phyloP scores from a whole-genome alignment of 441 rosid genomes.

The Lepidium campestre region DNA sequence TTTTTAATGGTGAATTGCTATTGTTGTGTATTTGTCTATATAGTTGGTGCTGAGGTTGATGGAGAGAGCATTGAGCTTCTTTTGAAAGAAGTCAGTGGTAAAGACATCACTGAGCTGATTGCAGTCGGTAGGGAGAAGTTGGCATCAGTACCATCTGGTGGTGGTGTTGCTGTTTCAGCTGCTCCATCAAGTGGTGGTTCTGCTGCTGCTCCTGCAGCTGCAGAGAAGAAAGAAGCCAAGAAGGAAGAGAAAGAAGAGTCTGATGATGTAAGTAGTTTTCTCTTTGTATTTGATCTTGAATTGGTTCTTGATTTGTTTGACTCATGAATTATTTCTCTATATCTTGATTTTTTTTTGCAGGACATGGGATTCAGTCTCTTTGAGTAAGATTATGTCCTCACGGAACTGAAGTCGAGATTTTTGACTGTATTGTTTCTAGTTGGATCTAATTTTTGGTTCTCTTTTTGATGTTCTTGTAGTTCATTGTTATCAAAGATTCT shows the following conservation, averaged over 20 bases:
- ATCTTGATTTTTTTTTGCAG: constrained; percentile 31
- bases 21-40: constrained; percentile 2
- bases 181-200: constrained; percentile 35
- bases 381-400: constrained; percentile 28
- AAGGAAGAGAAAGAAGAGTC: constrained; percentile 81
- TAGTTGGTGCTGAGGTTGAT: constrained; percentile 85
- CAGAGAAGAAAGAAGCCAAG: constrained; percentile 72
- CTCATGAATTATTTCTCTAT: not conserved
- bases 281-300: not conserved
- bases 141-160: constrained; percentile 84
- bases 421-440: too few species aligned
- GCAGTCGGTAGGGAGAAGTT: constrained; percentile 80
- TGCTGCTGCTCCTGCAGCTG: constrained; percentile 43
- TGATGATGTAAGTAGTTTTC: constrained; percentile 54
- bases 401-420: not conserved
- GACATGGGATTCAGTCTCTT: constrained; percentile 71
- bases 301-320: not conserved
- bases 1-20: not conserved
- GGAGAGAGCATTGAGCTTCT: constrained; percentile 62
- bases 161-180: constrained; percentile 53
- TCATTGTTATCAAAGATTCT: not conserved
- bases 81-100: constrained; percentile 54
- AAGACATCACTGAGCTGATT: constrained; percentile 67
- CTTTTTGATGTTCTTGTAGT: constrained; percentile 13
- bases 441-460: not conserved